Percentiles rank a stretch among this genome's conserved stretches.
Evolutionary conservation across 345 rosid species (phyloP).

Genomic region (Barbarea vulgaris): DNA sequence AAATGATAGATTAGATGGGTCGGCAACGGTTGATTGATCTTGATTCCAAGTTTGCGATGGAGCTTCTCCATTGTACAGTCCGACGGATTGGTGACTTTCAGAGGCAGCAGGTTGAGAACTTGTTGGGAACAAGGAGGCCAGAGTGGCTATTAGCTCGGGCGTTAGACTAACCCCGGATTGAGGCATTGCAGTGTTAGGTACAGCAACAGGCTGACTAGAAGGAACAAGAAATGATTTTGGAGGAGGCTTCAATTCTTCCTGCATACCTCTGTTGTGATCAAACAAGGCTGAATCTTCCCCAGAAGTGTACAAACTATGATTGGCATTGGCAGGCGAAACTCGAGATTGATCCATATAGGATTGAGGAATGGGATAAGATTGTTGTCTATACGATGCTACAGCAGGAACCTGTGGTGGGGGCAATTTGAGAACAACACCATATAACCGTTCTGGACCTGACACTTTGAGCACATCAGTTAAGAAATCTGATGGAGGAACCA

Average conservation of each 20-base stretch:
- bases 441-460: slow-evolving; percentile 83
- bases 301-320: slow-evolving; percentile 41
- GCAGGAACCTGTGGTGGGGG: slow-evolving; percentile 59
- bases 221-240: slow-evolving; percentile 42
- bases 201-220: slow-evolving; percentile 42
- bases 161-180: slow-evolving; percentile 71
- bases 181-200: slow-evolving; percentile 44
- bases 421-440: slow-evolving; percentile 92
- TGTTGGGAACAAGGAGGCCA: slow-evolving; percentile 69
- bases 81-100: slow-evolving; percentile 51
- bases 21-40: slow-evolving; percentile 47
- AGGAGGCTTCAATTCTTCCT: slow-evolving; percentile 51
- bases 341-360: slow-evolving; percentile 47
- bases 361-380: slow-evolving; percentile 45
- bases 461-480: slow-evolving; percentile 77
- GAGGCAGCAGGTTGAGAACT: slow-evolving; percentile 49
- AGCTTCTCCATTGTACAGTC: slow-evolving; percentile 43
- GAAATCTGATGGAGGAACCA: slow-evolving; percentile 97
- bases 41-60: slow-evolving; percentile 55
- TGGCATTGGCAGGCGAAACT: slow-evolving; percentile 44
- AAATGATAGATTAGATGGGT: slow-evolving; percentile 43
- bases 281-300: slow-evolving; percentile 49
- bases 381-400: slow-evolving; percentile 42
- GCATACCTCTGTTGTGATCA: slow-evolving; percentile 50
- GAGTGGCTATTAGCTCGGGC: slow-evolving; percentile 81